A percentile compares a stretch with the other conserved stretches of the same genome.
Conservation (phyloP, 805 yeast species). For the Komagataella pastoris region DNA sequence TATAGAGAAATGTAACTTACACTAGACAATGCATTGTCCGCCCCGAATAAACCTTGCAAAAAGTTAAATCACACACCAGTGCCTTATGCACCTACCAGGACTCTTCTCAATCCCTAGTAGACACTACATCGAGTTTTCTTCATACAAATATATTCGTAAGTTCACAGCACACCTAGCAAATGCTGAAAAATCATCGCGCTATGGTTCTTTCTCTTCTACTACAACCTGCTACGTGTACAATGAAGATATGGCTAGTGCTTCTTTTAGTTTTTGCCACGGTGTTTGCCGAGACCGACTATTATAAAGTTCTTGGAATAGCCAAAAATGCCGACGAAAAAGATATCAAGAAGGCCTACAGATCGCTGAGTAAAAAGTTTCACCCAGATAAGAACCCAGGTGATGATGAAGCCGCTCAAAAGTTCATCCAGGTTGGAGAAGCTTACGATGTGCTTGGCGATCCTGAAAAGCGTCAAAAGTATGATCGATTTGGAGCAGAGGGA, state of each 20-base stretch:
- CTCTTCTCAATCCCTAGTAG: too few species aligned
- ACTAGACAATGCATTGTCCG: too few species aligned
- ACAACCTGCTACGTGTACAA: not conserved
- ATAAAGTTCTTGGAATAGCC: constrained; percentile 48
- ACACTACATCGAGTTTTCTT: too few species aligned
- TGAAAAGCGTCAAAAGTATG: constrained; percentile 58
- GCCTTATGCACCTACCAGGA: too few species aligned
- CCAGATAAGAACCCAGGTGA: constrained; percentile 88
- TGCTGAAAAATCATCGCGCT: not conserved
- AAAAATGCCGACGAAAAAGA: constrained; percentile 64
- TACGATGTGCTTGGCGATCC: constrained; percentile 71
- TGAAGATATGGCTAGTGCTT: not conserved
- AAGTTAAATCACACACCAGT: too few species aligned
- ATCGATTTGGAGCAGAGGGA: constrained; percentile 68
- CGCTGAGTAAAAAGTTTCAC: constrained; percentile 73
- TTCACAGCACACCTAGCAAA: too few species aligned
- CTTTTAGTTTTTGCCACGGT: constrained; percentile 6
- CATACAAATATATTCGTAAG: too few species aligned
- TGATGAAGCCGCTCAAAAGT: constrained; percentile 73
- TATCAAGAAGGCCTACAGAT: constrained; percentile 75
- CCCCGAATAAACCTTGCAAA: too few species aligned
- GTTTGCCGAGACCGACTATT: constrained; percentile 26
- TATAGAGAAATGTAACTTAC: too few species aligned
- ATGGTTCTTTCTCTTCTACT: not conserved
- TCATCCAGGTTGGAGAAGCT: constrained; percentile 87